Percentiles rank a stretch among this genome's conserved stretches.
Evolutionary conservation across 441 rosid genomes (phyloP).

Genomic region (Syzygium syzygioides): DNA sequence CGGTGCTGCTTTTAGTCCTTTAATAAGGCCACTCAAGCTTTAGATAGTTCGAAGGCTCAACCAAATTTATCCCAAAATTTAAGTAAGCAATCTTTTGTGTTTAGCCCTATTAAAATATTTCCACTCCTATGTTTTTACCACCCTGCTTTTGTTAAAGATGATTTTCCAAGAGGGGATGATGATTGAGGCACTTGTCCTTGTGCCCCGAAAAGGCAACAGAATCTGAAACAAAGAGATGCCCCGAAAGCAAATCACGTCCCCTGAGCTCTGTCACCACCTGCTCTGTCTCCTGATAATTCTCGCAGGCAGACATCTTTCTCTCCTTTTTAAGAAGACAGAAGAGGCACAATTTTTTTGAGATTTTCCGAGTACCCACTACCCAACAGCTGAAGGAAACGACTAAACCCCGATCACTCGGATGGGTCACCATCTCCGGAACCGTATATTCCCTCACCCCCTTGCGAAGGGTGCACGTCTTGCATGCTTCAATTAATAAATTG

Average conservation of each 20-base stretch:
- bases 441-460: not conserved
- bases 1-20: not conserved
- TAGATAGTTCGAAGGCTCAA: not conserved
- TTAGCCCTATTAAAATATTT: not conserved
- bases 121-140: no score
- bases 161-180: not conserved
- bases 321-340: not conserved
- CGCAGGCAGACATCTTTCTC: not conserved
- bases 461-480: not conserved
- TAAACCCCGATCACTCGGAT: not conserved
- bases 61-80: not conserved
- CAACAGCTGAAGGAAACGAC: not conserved
- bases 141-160: not conserved
- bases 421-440: not conserved
- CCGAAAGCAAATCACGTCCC: not conserved
- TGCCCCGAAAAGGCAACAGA: not conserved
- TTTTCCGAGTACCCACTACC: not conserved
- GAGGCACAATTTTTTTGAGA: not conserved
- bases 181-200: not conserved
- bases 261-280: not conserved
- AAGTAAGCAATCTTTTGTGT: not conserved
- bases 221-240: not conserved
- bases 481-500: not conserved
- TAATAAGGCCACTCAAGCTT: not conserved
- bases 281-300: not conserved